These are phyloP conservation scores for Trichophyton benhamiae DNA, from an alignment of 2,329 filamentous ascomycete genomes.

Conservation along the genomic window DNA sequence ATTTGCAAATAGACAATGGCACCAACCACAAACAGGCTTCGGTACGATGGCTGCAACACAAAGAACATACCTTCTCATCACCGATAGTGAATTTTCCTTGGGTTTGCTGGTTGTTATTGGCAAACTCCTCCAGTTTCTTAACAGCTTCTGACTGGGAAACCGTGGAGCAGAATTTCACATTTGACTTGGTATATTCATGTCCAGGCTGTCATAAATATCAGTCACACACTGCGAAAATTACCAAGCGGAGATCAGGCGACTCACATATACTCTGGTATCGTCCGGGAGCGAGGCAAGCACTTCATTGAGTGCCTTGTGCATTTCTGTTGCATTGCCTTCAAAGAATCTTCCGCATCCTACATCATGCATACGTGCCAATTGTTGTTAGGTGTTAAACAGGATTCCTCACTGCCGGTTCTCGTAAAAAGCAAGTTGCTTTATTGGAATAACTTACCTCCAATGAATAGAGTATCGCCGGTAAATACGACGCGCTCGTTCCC, in stretches of 20 bases:
- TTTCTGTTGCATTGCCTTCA: conserved; percentile 76
- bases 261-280: conserved; percentile 80
- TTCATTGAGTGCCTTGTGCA: conserved; percentile 86
- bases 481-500: conserved; percentile 64
- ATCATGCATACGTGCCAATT: conserved; percentile 5
- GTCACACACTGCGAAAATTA: neutral
- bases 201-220: conserved; percentile 51
- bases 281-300: conserved; percentile 69
- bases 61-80: conserved; percentile 66
- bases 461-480: conserved; percentile 92
- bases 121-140: conserved; percentile 63
- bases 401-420: neutral
- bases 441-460: conserved; percentile 51
- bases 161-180: conserved; percentile 74
- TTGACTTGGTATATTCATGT: conserved; percentile 96
- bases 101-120: conserved; percentile 69
- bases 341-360: conserved; percentile 90
- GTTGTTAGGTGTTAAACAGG: neutral
- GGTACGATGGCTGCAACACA: neutral
- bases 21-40: neutral
- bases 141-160: conserved; percentile 65
- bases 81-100: conserved; percentile 94
- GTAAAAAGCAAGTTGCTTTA: neutral
- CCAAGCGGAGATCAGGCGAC: conserved; percentile 21
- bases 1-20: neutral